Evolutionary conservation across 345 rosid genomes (phyloP).

Genomic region (Lepidium didymum): DNA sequence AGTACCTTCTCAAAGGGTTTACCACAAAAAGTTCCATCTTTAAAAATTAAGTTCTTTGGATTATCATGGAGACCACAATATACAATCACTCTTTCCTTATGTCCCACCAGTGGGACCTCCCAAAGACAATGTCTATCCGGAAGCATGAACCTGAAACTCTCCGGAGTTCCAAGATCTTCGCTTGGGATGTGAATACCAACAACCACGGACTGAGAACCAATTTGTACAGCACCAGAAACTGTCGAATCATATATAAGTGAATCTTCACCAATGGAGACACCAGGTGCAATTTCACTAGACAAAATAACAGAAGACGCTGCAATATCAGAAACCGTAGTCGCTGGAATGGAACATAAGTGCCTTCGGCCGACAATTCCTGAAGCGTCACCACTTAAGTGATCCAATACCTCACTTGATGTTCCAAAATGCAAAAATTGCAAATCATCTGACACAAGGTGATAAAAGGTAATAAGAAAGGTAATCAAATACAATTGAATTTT

Average conservation of each 20-base stretch:
- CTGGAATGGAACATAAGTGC: constrained; percentile 90
- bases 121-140: constrained; percentile 96
- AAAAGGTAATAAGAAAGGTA: constrained; percentile 6
- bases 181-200: constrained; percentile 66
- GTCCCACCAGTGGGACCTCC: constrained; percentile 89
- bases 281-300: constrained; percentile 79
- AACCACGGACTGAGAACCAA: constrained; percentile 87
- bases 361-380: constrained; percentile 84
- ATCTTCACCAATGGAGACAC: constrained; percentile 91
- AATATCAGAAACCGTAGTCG: constrained; percentile 83
- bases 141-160: constrained; percentile 60
- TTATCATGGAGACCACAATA: constrained; percentile 96
- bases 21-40: constrained; percentile 86
- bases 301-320: constrained; percentile 84
- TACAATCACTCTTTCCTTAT: constrained; percentile 59
- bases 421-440: constrained; percentile 88
- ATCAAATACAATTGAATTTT: neutral
- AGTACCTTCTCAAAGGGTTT: constrained; percentile 78
- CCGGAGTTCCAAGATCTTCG: constrained; percentile 28
- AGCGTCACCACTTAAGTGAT: constrained; percentile 75
- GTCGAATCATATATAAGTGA: constrained; percentile 79
- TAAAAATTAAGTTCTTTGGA: constrained; percentile 57
- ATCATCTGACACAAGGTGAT: constrained; percentile 55
- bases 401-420: constrained; percentile 94
- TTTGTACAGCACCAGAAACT: constrained; percentile 65